These are phyloP conservation scores for Trichoderma erinaceum DNA, from an alignment of 495 filamentous ascomycete genomes.

Conservation along the genomic window DNA sequence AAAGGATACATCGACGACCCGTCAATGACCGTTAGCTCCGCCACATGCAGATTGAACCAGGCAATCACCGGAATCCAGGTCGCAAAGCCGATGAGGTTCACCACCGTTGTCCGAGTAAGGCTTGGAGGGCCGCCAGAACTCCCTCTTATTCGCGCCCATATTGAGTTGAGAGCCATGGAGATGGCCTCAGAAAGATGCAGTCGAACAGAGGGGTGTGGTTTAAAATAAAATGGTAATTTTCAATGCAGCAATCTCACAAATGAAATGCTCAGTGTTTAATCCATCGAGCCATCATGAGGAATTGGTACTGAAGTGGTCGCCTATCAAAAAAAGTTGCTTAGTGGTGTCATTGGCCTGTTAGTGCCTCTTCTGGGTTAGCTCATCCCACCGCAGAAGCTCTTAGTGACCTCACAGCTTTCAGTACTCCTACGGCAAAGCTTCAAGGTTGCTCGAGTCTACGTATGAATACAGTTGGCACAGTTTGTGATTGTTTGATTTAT, in stretches of 20 bases:
- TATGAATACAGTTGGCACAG: not conserved
- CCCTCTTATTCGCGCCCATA: conserved; percentile 24
- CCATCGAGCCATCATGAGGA: not conserved
- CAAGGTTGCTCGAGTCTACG: not conserved
- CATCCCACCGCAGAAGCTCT: not conserved
- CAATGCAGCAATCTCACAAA: no score
- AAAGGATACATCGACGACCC: conserved; percentile 75
- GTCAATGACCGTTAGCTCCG: conserved; percentile 54
- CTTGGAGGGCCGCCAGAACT: conserved; percentile 21
- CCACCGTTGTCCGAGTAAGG: conserved; percentile 33
- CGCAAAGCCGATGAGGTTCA: conserved; percentile 46
- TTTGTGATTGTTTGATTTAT: not conserved
- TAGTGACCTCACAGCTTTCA: not conserved
- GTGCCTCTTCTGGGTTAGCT: conserved; percentile 18
- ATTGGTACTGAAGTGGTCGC: not conserved
- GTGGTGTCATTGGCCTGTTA: conserved; percentile 1
- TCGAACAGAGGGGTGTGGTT: not conserved
- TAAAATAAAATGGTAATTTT: not conserved
- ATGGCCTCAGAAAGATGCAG: not conserved
- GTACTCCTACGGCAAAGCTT: not conserved
- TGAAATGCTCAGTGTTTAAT: not conserved
- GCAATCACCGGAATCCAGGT: conserved; percentile 58
- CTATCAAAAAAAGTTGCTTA: not conserved
- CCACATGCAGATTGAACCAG: conserved; percentile 58
- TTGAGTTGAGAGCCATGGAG: conserved; percentile 29